phyloP scores from a whole-genome alignment of 345 rosid species.

The Eutrema heterophyllum region DNA sequence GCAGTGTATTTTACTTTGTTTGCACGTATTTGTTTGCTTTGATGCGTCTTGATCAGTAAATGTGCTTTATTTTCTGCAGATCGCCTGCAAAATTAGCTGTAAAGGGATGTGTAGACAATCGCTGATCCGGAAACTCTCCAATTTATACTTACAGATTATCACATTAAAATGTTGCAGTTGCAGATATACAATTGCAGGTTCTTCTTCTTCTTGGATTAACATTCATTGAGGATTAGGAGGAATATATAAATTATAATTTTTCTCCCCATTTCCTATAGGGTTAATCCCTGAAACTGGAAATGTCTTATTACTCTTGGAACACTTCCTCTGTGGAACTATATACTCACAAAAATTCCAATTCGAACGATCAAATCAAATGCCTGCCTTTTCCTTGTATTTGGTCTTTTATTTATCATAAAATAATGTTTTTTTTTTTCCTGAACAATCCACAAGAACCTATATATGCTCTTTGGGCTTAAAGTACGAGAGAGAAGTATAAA shows the following conservation, averaged over 20 bases:
- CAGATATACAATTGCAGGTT: background rate
- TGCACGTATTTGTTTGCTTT: background rate
- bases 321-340: slow-evolving; percentile 22
- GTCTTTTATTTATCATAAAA: background rate
- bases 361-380: slow-evolving; percentile 33
- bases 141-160: slow-evolving; percentile 5
- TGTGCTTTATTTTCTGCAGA: slow-evolving; percentile 21
- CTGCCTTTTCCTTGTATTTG: background rate
- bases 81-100: slow-evolving; percentile 17
- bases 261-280: background rate
- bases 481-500: background rate
- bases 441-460: background rate
- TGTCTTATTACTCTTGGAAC: slow-evolving; percentile 14
- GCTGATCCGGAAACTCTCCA: slow-evolving; percentile 18
- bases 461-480: background rate
- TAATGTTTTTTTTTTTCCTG: background rate
- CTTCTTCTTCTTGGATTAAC: slow-evolving; percentile 26
- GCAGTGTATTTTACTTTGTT: background rate
- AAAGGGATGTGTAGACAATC: slow-evolving; percentile 24
- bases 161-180: slow-evolving; percentile 24
- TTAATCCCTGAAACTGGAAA: slow-evolving; percentile 6
- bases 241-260: background rate
- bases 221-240: slow-evolving; percentile 17
- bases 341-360: slow-evolving; percentile 25
- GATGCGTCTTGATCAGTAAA: background rate